phyloP scores from a whole-genome alignment of 176 grass and related monocot species.

The Carex pumila region DNA sequence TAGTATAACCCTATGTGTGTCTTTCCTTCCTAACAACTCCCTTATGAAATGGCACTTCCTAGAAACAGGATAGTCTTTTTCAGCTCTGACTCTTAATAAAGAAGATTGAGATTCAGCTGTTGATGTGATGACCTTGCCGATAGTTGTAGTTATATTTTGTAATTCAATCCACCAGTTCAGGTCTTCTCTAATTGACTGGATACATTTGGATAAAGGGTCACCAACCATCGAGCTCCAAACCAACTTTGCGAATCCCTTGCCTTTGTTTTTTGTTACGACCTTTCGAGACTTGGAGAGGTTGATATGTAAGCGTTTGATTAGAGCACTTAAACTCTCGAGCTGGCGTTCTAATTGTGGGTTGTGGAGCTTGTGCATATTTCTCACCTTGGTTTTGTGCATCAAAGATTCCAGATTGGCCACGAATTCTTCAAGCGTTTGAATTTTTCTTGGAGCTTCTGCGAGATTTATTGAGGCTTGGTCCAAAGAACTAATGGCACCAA shows the following conservation, averaged over 20 bases:
- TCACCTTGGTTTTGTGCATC: constrained; percentile 36
- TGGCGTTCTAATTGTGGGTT: constrained; percentile 40
- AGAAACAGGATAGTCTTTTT: constrained; percentile 52
- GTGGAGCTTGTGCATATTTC: constrained; percentile 45
- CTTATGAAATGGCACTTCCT: constrained; percentile 38
- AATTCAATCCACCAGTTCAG: constrained; percentile 73
- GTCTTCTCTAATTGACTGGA: constrained; percentile 54
- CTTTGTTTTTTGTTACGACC: constrained; percentile 44
- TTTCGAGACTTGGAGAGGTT: constrained; percentile 45
- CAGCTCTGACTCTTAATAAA: constrained; percentile 35
- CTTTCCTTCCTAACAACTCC: constrained; percentile 33
- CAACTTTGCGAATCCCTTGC: constrained; percentile 42
- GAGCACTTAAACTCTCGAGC: constrained; percentile 42
- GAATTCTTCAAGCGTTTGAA: constrained; percentile 54
- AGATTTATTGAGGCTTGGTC: constrained; percentile 47
- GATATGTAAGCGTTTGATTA: constrained; percentile 30
- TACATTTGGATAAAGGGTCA: constrained; percentile 43
- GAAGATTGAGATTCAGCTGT: constrained; percentile 32
- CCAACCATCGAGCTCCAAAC: constrained; percentile 54
- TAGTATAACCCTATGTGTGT: constrained; percentile 41
- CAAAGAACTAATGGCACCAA: constrained; percentile 37
- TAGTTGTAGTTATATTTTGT: constrained; percentile 36
- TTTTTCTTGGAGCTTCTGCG: constrained; percentile 44
- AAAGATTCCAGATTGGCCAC: constrained; percentile 40
- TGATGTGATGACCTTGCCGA: constrained; percentile 25